These are phyloP conservation scores for Talaromyces sp. DNA, from an alignment of 2,329 filamentous ascomycete genomes.

Conservation along the genomic window DNA sequence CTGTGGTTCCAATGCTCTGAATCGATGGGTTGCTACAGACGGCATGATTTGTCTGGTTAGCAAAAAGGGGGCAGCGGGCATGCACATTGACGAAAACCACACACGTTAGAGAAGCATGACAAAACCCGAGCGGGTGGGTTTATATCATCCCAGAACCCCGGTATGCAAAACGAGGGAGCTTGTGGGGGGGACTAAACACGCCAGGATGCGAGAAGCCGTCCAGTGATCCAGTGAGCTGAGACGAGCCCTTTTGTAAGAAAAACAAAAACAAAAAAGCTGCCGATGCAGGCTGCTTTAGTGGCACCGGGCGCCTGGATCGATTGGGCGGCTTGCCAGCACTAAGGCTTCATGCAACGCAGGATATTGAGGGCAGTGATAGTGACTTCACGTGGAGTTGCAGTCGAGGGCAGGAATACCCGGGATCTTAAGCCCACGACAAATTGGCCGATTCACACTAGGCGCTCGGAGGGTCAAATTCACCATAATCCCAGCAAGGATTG, in stretches of 20 bases:
- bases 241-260: not conserved
- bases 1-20: slow-evolving; percentile 6
- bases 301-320: not conserved
- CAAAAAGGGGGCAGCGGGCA: not conserved
- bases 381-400: slow-evolving; percentile 16
- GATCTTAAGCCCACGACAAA: slow-evolving; percentile 16
- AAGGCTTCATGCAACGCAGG: not conserved
- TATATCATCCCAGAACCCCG: not conserved
- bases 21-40: slow-evolving; percentile 6
- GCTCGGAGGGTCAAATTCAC: not conserved
- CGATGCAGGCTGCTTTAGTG: not conserved
- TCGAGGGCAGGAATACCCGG: slow-evolving; percentile 19
- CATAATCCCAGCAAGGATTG: not conserved
- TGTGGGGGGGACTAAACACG: not conserved
- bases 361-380: slow-evolving; percentile 9
- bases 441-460: not conserved
- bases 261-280: slow-evolving; percentile 3
- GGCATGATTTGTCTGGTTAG: slow-evolving; percentile 1
- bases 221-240: not conserved
- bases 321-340: not conserved
- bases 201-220: not conserved
- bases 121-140: not conserved
- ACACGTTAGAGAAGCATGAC: slow-evolving; percentile 9
- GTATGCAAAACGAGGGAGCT: not conserved
- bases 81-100: not conserved